These are phyloP conservation scores for Elaeis oleifera DNA, from an alignment of 202 grass and related monocot genomes.

Conservation along the genomic window DNA sequence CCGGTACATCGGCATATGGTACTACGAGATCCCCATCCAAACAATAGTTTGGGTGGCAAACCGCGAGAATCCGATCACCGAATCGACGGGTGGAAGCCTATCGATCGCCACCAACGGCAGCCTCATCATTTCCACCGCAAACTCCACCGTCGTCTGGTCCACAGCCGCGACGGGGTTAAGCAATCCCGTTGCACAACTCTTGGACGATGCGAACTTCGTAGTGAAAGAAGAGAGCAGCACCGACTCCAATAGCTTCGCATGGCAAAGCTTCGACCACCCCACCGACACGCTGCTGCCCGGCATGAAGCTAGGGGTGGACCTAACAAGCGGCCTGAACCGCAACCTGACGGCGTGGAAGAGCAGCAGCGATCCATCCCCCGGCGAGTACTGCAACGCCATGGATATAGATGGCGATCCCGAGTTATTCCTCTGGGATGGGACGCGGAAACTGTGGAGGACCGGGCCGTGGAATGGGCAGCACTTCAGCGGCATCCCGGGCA, in stretches of 20 bases:
- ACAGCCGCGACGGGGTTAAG: conserved; percentile 15
- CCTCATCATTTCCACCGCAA: conserved; percentile 30
- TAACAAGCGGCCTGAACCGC: conserved; percentile 26
- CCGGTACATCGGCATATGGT: conserved; percentile 65
- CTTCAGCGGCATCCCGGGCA: conserved; percentile 2
- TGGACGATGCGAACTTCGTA: conserved; percentile 32
- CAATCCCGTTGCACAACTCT: conserved; percentile 23
- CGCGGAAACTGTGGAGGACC: not conserved
- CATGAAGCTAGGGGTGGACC: conserved; percentile 62
- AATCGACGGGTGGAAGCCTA: conserved; percentile 5
- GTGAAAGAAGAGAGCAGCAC: conserved; percentile 3
- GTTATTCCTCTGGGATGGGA: not conserved
- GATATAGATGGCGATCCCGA: conserved; percentile 15
- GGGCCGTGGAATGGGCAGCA: conserved; percentile 18
- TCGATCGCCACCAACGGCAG: conserved; percentile 35
- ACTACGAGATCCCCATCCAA: conserved; percentile 25
- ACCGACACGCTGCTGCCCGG: conserved; percentile 57
- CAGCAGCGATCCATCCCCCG: conserved; percentile 38
- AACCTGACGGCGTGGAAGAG: conserved; percentile 51
- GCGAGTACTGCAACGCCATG: conserved; percentile 22
- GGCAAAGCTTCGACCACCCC: conserved; percentile 92
- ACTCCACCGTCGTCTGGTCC: conserved; percentile 36
- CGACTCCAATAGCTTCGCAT: conserved; percentile 1
- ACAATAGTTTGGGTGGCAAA: conserved; percentile 84
- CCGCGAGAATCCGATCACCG: conserved; percentile 31